These are phyloP conservation scores for Barnettozyma pratensis DNA, from an alignment of 805 yeast species.

Conservation along the genomic window DNA sequence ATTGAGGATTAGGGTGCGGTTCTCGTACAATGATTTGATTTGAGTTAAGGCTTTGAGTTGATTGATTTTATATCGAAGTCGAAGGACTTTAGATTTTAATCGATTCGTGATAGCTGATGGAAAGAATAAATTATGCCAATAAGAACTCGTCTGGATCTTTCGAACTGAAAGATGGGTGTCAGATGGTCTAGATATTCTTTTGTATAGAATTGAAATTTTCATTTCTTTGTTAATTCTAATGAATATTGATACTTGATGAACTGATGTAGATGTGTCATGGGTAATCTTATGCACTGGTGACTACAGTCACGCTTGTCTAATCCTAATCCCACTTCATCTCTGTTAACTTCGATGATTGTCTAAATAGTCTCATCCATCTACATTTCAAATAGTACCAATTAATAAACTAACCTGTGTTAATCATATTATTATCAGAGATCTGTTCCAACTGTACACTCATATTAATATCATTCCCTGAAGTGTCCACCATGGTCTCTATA, in stretches of 20 bases:
- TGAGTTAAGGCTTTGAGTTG: conserved; percentile 3
- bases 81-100: conserved; percentile 10
- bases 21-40: conserved; percentile 4
- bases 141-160: conserved; percentile 25
- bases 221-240: background rate
- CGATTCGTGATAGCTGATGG: conserved; percentile 22
- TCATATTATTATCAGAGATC: no score
- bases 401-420: no score
- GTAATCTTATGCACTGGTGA: no score
- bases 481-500: background rate
- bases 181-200: conserved; percentile 23
- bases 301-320: no score
- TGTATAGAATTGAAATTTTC: background rate
- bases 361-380: no score
- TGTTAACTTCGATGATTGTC: no score
- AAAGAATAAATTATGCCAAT: conserved; percentile 17
- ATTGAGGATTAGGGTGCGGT: conserved; percentile 7
- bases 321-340: no score
- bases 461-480: no score
- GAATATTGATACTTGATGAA: background rate
- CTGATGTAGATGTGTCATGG: background rate
- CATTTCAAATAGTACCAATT: no score
- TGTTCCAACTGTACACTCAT: no score
- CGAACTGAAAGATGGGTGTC: conserved; percentile 28
- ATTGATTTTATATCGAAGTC: background rate